Evolutionary conservation across 1,139 yeast species (phyloP).

Genomic region (Hyphopichia khmerensis): DNA sequence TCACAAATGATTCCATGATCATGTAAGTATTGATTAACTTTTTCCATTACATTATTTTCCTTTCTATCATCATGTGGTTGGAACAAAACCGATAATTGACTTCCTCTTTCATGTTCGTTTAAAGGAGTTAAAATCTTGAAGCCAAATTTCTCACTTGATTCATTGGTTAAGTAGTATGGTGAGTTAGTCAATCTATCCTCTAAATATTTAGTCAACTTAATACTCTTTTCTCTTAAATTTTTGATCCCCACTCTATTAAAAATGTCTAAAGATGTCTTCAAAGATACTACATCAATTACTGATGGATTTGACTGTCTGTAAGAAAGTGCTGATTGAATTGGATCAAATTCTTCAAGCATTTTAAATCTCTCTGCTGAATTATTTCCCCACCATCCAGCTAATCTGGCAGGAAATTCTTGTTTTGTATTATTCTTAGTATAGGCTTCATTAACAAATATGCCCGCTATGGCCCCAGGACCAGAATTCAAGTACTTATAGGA

Average conservation of each 20-base stretch:
- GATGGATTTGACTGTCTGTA: conserved; percentile 93
- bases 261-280: conserved; percentile 64
- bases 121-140: conserved; percentile 76
- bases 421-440: conserved; percentile 36
- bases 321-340: conserved; percentile 80
- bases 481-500: conserved; percentile 87
- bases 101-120: conserved; percentile 61
- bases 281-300: conserved; percentile 75
- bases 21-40: conserved; percentile 50
- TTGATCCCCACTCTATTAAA: conserved; percentile 59
- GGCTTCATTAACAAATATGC: conserved; percentile 67
- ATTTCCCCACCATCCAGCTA: conserved; percentile 99
- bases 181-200: conserved; percentile 45
- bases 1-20: conserved; percentile 73
- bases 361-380: conserved; percentile 65
- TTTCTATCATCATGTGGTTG: conserved; percentile 46
- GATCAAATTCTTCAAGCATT: conserved; percentile 79
- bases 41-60: conserved; percentile 57
- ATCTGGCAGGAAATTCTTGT: conserved; percentile 52
- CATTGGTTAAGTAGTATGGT: conserved; percentile 39
- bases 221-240: conserved; percentile 54
- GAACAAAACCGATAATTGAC: conserved; percentile 76
- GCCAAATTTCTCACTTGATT: conserved; percentile 30
- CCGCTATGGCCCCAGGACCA: conserved; percentile 93
- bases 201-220: conserved; percentile 57